A percentile compares a stretch with the other conserved stretches of the same genome.
Conservation (phyloP, 2,329 filamentous ascomycete genomes). For the Fusarium piperis region DNA sequence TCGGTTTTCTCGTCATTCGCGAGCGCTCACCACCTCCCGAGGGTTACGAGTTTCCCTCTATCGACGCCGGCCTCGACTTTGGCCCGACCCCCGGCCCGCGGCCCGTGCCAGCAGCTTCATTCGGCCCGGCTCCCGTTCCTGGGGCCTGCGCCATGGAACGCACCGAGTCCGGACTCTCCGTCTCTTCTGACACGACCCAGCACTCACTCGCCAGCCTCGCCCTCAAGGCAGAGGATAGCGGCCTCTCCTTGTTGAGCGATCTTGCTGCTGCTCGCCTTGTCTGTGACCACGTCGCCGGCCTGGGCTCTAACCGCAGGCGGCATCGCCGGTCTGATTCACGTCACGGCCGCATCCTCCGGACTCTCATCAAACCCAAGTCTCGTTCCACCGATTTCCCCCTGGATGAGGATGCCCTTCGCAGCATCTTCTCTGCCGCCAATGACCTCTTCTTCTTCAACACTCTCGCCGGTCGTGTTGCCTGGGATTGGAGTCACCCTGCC, state of each 20-base stretch:
- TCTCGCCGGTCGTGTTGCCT: conserved; percentile 66
- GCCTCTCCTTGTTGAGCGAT: conserved; percentile 54
- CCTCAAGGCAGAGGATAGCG: conserved; percentile 42
- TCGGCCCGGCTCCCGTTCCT: conserved; percentile 19
- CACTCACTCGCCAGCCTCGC: conserved; percentile 40
- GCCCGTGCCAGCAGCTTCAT: conserved; percentile 21
- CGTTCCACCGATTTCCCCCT: conserved; percentile 60
- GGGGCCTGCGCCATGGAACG: conserved; percentile 53
- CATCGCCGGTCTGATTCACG: conserved; percentile 58
- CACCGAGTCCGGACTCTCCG: conserved; percentile 60
- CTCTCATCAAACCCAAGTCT: conserved; percentile 63
- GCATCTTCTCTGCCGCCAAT: conserved; percentile 69
- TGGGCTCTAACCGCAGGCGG: conserved; percentile 46
- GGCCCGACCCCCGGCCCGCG: conserved; percentile 25
- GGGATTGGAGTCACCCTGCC: conserved; percentile 68
- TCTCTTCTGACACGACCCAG: conserved; percentile 53
- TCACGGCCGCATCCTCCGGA: conserved; percentile 66
- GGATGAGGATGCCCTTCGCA: conserved; percentile 65
- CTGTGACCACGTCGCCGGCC: conserved; percentile 56
- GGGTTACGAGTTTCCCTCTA: conserved; percentile 21
- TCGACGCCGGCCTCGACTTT: conserved; percentile 28
- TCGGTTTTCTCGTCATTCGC: conserved; percentile 52
- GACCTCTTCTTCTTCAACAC: conserved; percentile 69
- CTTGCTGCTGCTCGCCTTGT: conserved; percentile 60
- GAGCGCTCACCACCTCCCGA: conserved; percentile 45